Evolutionary conservation across 805 yeast species (phyloP).

Genomic region (Saccharomycopsis lassenensis): DNA sequence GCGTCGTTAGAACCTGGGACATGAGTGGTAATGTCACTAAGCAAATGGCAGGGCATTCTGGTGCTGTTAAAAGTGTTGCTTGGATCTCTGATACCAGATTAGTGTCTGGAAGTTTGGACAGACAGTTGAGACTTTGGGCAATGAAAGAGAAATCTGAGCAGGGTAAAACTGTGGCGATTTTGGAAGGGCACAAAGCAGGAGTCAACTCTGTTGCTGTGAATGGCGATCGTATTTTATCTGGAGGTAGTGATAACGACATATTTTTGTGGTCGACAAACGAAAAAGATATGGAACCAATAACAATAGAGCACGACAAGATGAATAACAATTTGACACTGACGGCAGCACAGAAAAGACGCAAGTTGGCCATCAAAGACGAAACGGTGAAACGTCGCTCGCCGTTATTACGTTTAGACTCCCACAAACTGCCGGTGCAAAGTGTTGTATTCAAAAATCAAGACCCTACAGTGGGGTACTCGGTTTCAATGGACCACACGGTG

Average conservation of each 20-base stretch:
- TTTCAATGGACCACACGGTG: slow-evolving; percentile 89
- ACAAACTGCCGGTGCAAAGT: slow-evolving; percentile 78
- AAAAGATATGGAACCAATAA: slow-evolving; percentile 67
- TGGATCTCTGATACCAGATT: slow-evolving; percentile 70
- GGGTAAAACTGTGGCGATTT: slow-evolving; percentile 71
- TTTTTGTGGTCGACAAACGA: slow-evolving; percentile 84
- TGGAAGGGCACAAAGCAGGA: slow-evolving; percentile 85
- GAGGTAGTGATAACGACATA: slow-evolving; percentile 67
- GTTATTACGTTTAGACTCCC: slow-evolving; percentile 57
- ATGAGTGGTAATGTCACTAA: slow-evolving; percentile 68
- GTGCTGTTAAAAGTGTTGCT: slow-evolving; percentile 71
- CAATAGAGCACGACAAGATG: slow-evolving; percentile 31
- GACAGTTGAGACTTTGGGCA: slow-evolving; percentile 84
- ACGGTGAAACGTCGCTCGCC: slow-evolving; percentile 75
- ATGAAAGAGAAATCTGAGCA: slow-evolving; percentile 45
- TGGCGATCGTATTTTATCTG: slow-evolving; percentile 64
- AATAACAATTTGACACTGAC: slow-evolving; percentile 47
- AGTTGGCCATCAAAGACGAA: slow-evolving; percentile 66
- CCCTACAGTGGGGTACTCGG: slow-evolving; percentile 79
- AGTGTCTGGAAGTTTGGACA: slow-evolving; percentile 81
- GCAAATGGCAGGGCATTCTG: slow-evolving; percentile 81
- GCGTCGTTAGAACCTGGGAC: slow-evolving; percentile 84
- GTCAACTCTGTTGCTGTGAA: slow-evolving; percentile 68
- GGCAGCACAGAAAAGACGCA: slow-evolving; percentile 81
- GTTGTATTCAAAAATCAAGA: slow-evolving; percentile 67